Conservation (phyloP, 306 rosid species). For the Vigna unguiculata region DNA sequence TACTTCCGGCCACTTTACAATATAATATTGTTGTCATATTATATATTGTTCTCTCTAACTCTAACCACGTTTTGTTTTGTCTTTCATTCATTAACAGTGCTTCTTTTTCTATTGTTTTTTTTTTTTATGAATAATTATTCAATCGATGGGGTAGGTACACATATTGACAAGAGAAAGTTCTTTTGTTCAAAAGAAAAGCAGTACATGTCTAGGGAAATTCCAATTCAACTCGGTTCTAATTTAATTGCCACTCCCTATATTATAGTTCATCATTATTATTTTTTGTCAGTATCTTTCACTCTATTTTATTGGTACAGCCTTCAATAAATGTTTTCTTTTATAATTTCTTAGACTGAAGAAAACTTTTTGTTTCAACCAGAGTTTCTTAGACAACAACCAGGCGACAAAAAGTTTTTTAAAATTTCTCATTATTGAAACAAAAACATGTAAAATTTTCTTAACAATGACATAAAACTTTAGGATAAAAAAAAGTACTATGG, state of each 20-base stretch:
- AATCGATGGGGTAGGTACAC: constrained; percentile 12
- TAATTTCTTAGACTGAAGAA: no score
- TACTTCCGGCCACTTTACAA: no score
- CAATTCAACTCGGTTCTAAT: background rate
- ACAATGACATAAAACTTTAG: no score
- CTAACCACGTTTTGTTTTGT: background rate
- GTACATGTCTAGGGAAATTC: constrained; percentile 10
- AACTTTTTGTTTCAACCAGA: no score
- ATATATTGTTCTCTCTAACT: background rate
- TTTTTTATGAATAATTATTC: background rate
- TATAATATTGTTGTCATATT: background rate
- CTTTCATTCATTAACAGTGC: background rate
- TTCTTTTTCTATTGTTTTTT: background rate
- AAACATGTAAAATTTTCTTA: no score
- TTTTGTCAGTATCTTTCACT: background rate
- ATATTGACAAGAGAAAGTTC: constrained; percentile 32
- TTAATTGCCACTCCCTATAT: background rate
- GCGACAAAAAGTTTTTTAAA: no score
- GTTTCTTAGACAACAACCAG: no score
- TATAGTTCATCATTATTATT: background rate
- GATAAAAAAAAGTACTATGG: no score
- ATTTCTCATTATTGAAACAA: no score
- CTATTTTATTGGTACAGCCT: no score
- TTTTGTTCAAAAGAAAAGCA: constrained; percentile 7
- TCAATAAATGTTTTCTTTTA: no score